Base-by-base conservation (phyloP, 2,329 filamentous ascomycete species). In the Alternaria panax region DNA sequence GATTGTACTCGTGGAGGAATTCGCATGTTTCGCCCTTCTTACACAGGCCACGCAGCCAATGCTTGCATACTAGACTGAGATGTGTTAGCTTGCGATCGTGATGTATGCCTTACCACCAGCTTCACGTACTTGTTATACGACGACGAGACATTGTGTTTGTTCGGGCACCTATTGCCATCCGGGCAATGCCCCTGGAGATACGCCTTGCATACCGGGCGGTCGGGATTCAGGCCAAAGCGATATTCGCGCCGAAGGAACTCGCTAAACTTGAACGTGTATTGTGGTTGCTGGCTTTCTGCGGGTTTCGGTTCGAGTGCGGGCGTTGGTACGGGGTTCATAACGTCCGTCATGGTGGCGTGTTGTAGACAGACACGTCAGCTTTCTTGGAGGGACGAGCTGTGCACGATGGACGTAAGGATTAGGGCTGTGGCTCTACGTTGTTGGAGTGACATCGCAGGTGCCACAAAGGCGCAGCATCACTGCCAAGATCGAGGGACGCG, bases 21-120 rank as follows among this genome's bases (percentile, higher is more conserved):
- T 99, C 95, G 88, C 95, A 99, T 68, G 89, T 88, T 75, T 97
- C 90, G 72, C 94, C 95, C 81, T 98, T 98, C 78, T 99, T 99
- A 85, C 95, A 99, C 20, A 99, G 87, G 0, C 93, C 94, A 66
- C 96, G 92, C 74, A 98, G 88, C 89, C 95, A 98, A 84, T 98
- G 95, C 83, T 99, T 99, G 88, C 95, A 99, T 62, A 99, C 94
- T 16, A 98, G 88, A 51, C 82, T 86, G 38, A 40, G 9, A 27
- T n/a, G 1, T 54, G 54, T 69, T 24, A 70, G 65, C 55, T 50
- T 43, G 38, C 27, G 9, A 12, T 7, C n/a, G 22, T 7, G 28
- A 22, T 32, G 38, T 3, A 25, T 34, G 50, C 22, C n/a, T 12
- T 16, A n/a, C 30, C 7, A 24, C 57, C 7, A 27, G 16, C 1